These are phyloP conservation scores for Oehlia diaphana DNA, from an alignment of 192 early-diverging fungal species.

Conservation along the genomic window DNA sequence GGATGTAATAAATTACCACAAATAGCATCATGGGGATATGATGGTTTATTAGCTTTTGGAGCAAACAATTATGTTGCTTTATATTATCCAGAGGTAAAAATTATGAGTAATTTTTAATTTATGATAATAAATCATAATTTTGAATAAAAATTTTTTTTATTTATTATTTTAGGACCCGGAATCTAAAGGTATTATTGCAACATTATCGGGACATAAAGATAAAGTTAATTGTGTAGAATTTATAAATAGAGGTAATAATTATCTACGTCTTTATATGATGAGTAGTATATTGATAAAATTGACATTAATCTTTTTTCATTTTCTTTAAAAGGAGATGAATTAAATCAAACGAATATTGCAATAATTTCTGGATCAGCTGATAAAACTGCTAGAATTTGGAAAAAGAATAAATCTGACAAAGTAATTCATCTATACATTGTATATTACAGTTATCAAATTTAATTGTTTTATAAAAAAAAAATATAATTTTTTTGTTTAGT, in stretches of 20 bases:
- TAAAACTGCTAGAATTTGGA: constrained; percentile 77
- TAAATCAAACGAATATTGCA: constrained; percentile 52
- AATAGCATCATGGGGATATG: constrained; percentile 58
- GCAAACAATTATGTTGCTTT: constrained; percentile 70
- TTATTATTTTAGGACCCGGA: constrained; percentile 40
- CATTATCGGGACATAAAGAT: constrained; percentile 73
- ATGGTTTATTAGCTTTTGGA: constrained; percentile 71
- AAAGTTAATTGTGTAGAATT: constrained; percentile 79
- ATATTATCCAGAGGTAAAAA: constrained; percentile 59
- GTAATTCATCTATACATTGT: not conserved
- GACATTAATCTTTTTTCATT: not conserved
- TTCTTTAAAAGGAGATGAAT: constrained; percentile 33
- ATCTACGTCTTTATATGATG: not conserved
- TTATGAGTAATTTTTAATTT: not conserved
- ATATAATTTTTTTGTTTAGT: constrained; percentile 31
- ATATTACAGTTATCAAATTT: too few species aligned
- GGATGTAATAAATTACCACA: constrained; percentile 68
- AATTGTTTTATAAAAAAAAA: too few species aligned
- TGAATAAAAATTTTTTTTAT: too few species aligned
- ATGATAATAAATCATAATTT: not conserved
- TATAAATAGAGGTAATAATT: constrained; percentile 54
- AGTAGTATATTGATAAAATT: too few species aligned
- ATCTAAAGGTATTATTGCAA: constrained; percentile 50
- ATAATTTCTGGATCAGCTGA: constrained; percentile 82
- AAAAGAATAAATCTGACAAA: constrained; percentile 29